Base-by-base conservation (phyloP, 768 basidiomycete genomes). In the Boletus subparvulus region DNA sequence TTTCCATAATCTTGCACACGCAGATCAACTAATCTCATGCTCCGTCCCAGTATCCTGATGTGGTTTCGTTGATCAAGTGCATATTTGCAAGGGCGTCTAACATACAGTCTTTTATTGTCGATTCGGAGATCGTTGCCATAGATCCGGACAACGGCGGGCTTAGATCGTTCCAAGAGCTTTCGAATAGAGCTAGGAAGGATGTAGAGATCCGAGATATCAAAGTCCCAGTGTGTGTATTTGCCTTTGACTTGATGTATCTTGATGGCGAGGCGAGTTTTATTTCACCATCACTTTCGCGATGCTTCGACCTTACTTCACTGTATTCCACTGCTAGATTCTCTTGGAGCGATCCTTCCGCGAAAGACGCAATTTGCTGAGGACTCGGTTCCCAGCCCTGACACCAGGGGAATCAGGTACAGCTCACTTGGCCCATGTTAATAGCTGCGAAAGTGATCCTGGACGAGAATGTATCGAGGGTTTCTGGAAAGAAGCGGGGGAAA, bases 171-270 rank as follows among this genome's bases (percentile, higher is more conserved):
- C 94, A 96, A 67, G 90, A 93, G 47, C 77, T 97, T 28, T 89
- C 92, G 1, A 90, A 87, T 61, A 80, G 94, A 54, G 86, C 92
- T 9, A 84, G 89, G 47, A 94, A 94, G 68, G 87, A 91, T 65
- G 94, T 94, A 33, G 73, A 82, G 54, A 70, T 92, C 7, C 78
- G 80, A 56, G 84, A 94, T 63, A 81, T 97, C 65, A 86, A 83
- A 59, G 81, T 95, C 41, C 72, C 84, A 26, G 91, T 96, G 1
- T 87, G 88, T n/a, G 80, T 96, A 3, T 95, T 83, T 69, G 87
- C 83, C 0, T 97, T 96, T 70, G 94, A 97, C 74, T 64, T 96
- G 56, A 90, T 97, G 91, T 85, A 86, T 65, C 75, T 92, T 46
- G 86, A 96, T 70, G 87, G 83, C 57, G 73, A 86, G 75, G 94